Conservation (phyloP, 129 eudicot species). For the Flaveria brownii region DNA sequence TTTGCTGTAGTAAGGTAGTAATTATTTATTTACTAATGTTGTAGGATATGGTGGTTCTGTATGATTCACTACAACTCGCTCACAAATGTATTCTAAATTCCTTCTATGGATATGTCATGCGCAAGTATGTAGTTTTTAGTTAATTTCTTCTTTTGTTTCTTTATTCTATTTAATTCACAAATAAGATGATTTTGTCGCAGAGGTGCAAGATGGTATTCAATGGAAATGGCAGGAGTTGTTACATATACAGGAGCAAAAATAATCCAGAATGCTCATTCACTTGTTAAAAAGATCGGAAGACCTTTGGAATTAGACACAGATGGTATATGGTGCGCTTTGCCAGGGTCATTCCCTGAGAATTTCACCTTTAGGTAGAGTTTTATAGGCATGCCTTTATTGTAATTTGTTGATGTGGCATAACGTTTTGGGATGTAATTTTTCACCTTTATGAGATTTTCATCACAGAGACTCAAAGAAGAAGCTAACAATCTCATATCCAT, state of each 20-base stretch:
- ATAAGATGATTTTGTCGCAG: conserved; percentile 45
- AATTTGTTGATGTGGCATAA: neutral
- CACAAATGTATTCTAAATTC: conserved; percentile 98
- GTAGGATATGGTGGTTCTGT: conserved; percentile 98
- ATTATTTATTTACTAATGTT: conserved; percentile 24
- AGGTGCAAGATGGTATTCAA: conserved; percentile 99
- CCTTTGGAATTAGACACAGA: conserved; percentile 98
- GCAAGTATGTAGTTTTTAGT: conserved; percentile 62
- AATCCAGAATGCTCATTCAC: conserved; percentile 88
- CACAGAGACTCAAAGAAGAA: conserved; percentile 78
- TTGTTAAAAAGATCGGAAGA: conserved; percentile 90
- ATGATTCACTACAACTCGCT: conserved; percentile 97
- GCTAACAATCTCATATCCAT: conserved; percentile 96
- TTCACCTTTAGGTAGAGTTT: conserved; percentile 72
- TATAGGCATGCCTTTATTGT: neutral
- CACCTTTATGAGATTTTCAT: conserved; percentile 22
- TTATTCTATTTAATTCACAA: conserved; percentile 18
- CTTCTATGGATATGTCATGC: conserved; percentile 99
- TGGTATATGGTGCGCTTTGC: conserved; percentile 96
- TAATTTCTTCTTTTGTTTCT: conserved; percentile 3
- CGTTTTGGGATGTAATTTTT: neutral
- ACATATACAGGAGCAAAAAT: conserved; percentile 99
- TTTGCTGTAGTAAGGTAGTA: conserved; percentile 5
- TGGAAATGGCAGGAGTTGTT: conserved; percentile 99
- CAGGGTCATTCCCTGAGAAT: conserved; percentile 98